Percentiles rank a stretch among this genome's conserved stretches.
Conservation (phyloP, 2,329 filamentous ascomycete species). For the Neoascochyta sp. region DNA sequence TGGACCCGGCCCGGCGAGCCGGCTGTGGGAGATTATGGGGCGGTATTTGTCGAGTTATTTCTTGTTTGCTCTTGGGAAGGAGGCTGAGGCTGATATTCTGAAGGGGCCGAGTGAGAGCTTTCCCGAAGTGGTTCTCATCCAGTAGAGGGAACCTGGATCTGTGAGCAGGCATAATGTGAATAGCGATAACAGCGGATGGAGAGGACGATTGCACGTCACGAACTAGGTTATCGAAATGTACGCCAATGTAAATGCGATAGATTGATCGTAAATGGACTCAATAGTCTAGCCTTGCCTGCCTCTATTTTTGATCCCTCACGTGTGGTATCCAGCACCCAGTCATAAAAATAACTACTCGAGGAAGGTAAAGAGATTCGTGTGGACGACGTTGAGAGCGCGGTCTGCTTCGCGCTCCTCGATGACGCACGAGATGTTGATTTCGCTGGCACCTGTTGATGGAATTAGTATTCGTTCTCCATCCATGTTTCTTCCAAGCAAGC, state of each 20-base stretch:
- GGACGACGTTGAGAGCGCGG: slow-evolving; percentile 90
- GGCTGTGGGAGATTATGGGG: slow-evolving; percentile 8
- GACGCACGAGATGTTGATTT: slow-evolving; percentile 99
- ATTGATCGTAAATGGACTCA: too few species aligned
- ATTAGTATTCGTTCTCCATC: too few species aligned
- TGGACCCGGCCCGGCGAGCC: slow-evolving; percentile 3
- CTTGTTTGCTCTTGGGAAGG: slow-evolving; percentile 5
- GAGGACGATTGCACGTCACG: too few species aligned
- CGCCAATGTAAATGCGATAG: too few species aligned
- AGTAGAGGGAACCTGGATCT: too few species aligned
- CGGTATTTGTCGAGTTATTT: slow-evolving; percentile 12
- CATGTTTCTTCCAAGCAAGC: too few species aligned
- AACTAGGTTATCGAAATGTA: too few species aligned
- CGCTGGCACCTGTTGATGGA: slow-evolving; percentile 87
- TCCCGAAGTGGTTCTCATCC: slow-evolving; percentile 12
- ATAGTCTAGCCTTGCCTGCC: too few species aligned
- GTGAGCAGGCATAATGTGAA: too few species aligned
- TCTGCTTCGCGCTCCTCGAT: slow-evolving; percentile 89
- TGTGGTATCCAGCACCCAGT: slow-evolving; percentile 27
- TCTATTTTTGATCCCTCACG: too few species aligned
- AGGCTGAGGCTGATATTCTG: slow-evolving; percentile 8
- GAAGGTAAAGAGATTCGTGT: slow-evolving; percentile 96
- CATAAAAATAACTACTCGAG: slow-evolving; percentile 58
- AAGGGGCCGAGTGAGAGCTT: slow-evolving; percentile 5
- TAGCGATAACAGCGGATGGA: too few species aligned